Percentiles rank a stretch among this genome's conserved stretches.
phyloP scores from a whole-genome alignment of 2,329 filamentous ascomycete species.

The Epichloe scottii region DNA sequence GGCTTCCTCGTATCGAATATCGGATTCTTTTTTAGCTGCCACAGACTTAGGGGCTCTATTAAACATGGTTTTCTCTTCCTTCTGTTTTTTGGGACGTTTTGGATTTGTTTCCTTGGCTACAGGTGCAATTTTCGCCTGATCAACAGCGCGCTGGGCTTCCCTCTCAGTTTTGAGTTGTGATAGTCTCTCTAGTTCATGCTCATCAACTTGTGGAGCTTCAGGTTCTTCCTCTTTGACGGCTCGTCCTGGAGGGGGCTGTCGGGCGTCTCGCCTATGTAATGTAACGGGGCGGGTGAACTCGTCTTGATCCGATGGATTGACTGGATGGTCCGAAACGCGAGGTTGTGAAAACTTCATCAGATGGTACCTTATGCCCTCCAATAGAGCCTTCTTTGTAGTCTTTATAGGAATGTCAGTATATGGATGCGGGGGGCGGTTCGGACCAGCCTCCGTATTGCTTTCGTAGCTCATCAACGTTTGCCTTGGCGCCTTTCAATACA shows the following conservation, averaged over 20 bases:
- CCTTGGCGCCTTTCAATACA: constrained; percentile 17
- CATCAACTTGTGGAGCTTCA: constrained; percentile 33
- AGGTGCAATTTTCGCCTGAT: constrained; percentile 87
- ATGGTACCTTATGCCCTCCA: constrained; percentile 74
- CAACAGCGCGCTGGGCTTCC: constrained; percentile 73
- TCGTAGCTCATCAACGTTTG: constrained; percentile 29
- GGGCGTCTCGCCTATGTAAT: constrained; percentile 78
- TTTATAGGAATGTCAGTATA: constrained; percentile 56
- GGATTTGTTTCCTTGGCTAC: constrained; percentile 47
- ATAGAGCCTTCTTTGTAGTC: constrained; percentile 68
- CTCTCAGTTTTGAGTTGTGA: constrained; percentile 66
- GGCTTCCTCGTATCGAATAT: constrained; percentile 83
- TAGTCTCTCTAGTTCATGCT: constrained; percentile 47
- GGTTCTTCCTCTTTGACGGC: constrained; percentile 47
- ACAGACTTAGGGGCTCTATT: constrained; percentile 69
- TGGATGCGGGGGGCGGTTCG: constrained; percentile 32
- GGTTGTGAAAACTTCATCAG: constrained; percentile 65
- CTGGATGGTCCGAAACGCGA: constrained; percentile 42
- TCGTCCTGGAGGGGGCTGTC: constrained; percentile 51
- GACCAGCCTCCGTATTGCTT: constrained; percentile 45
- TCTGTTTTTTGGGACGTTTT: constrained; percentile 49
- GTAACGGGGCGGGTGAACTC: constrained; percentile 83
- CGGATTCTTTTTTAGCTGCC: constrained; percentile 62
- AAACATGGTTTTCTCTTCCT: constrained; percentile 77
- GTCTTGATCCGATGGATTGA: constrained; percentile 57